These are phyloP conservation scores for Lepidium didymum DNA, from an alignment of 345 rosid genomes.

Conservation along the genomic window DNA sequence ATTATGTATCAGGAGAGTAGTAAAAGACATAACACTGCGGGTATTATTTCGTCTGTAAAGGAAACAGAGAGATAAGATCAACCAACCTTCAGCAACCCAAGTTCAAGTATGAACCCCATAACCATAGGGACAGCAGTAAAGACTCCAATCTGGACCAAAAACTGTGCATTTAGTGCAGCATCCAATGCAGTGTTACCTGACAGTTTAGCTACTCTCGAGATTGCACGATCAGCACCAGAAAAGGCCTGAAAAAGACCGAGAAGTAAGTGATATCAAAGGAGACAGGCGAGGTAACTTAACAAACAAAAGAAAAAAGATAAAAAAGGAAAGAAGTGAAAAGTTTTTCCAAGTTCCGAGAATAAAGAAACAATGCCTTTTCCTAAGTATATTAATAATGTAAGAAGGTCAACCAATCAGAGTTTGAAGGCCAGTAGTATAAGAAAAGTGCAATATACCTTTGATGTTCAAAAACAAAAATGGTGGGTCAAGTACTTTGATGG, in stretches of 20 bases:
- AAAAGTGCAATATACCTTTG: neutral
- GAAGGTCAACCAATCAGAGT: neutral
- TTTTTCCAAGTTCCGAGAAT: neutral
- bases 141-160: conserved; percentile 95
- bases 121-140: conserved; percentile 98
- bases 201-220: conserved; percentile 43
- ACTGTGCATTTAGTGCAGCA: conserved; percentile 90
- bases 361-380: neutral
- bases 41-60: neutral
- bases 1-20: neutral
- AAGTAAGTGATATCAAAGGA: neutral
- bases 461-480: neutral
- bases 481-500: conserved; percentile 1
- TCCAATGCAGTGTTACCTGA: conserved; percentile 79
- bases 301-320: neutral
- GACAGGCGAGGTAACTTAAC: neutral
- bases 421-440: neutral
- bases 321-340: neutral
- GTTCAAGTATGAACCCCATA: conserved; percentile 96
- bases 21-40: neutral
- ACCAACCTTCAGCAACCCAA: conserved; percentile 84
- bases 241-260: conserved; percentile 58
- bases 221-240: conserved; percentile 78
- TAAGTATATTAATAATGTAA: neutral
- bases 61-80: conserved; percentile 10